Evolutionary conservation across 768 basidiomycete species (phyloP).

Genomic region (Rossbeevera mucosa): DNA sequence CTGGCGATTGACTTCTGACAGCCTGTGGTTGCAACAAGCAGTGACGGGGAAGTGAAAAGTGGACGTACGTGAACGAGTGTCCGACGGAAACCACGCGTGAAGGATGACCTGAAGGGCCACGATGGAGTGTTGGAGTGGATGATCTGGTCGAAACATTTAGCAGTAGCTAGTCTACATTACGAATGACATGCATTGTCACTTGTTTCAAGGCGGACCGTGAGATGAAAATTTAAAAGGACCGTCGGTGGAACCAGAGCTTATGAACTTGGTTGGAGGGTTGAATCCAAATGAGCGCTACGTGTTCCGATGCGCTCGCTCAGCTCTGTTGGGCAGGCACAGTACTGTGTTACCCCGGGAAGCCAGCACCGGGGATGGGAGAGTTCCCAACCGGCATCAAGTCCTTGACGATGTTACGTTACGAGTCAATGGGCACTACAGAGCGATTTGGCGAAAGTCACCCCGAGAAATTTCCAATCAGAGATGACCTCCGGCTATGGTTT

Average conservation of each 20-base stretch:
- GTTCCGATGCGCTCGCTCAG: conserved; percentile 15
- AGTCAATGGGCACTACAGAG: no score
- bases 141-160: conserved; percentile 3
- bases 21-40: conserved; percentile 1
- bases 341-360: neutral
- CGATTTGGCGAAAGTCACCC: neutral
- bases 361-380: neutral
- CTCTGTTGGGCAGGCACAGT: conserved; percentile 10
- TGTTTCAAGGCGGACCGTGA: conserved; percentile 15
- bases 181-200: neutral
- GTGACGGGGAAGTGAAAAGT: neutral
- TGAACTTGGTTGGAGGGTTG: conserved; percentile 4
- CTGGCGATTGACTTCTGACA: conserved; percentile 5
- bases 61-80: neutral
- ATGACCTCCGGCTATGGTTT: neutral
- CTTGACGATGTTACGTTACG: conserved; percentile 8
- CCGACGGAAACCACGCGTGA: neutral
- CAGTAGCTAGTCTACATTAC: neutral
- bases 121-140: neutral
- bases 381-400: neutral
- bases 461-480: neutral
- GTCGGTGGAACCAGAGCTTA: conserved; percentile 1
- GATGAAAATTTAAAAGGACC: conserved; percentile 1
- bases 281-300: neutral
- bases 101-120: neutral